Evolutionary conservation across 2,329 filamentous ascomycete species (phyloP).

Genomic region (Bipolaris bicolor): DNA sequence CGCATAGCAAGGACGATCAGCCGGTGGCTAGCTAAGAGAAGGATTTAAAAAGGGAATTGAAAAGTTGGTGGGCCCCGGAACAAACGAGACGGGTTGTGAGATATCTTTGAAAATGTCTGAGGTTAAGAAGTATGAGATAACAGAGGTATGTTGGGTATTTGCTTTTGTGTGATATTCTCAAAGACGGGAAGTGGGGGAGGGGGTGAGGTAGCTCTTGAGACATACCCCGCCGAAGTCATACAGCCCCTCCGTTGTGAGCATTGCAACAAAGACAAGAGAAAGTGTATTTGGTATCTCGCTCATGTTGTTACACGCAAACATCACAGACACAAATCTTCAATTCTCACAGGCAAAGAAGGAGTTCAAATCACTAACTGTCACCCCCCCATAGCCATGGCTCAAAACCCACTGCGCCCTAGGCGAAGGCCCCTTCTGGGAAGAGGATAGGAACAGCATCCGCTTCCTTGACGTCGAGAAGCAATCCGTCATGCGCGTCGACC

Average conservation of each 20-base stretch:
- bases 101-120: slow-evolving; percentile 30
- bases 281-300: background rate
- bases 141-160: slow-evolving; percentile 39
- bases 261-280: background rate
- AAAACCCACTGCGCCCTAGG: slow-evolving; percentile 70
- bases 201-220: slow-evolving; percentile 30
- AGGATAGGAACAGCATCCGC: slow-evolving; percentile 67
- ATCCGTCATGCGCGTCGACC: slow-evolving; percentile 73
- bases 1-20: too few relatives aligned
- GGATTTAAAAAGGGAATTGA: too few relatives aligned
- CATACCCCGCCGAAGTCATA: slow-evolving; percentile 32
- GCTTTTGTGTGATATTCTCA: background rate
- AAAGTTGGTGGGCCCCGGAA: too few relatives aligned
- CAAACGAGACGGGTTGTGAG: background rate
- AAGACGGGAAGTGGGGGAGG: slow-evolving; percentile 13
- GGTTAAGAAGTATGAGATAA: slow-evolving; percentile 46
- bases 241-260: slow-evolving; percentile 5
- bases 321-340: background rate
- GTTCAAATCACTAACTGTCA: slow-evolving; percentile 16
- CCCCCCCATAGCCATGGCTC: slow-evolving; percentile 56
- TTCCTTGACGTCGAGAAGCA: slow-evolving; percentile 85
- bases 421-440: slow-evolving; percentile 78
- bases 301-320: background rate
- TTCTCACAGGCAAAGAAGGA: background rate
- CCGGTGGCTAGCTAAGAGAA: too few relatives aligned